Base-by-base conservation (phyloP, 164 flowering plant species). In the Sextonia rubra region DNA sequence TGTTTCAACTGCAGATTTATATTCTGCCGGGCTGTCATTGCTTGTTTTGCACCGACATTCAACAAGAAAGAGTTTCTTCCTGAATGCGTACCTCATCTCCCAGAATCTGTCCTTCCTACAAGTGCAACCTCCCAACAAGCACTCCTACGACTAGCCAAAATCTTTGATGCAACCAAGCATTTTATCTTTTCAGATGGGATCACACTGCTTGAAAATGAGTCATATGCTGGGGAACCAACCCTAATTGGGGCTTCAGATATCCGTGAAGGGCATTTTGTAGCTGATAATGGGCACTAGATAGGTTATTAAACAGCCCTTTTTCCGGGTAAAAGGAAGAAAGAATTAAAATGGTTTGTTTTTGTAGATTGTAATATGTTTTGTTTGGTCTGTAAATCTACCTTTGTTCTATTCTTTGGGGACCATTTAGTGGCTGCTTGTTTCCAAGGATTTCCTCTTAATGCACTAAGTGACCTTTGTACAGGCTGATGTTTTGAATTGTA, bases 11-110 rank as follows among this genome's bases (percentile, higher is more conserved):
- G 72, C 89, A 94, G 98, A 83, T 94, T 92, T 80, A 77, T 92
- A 71, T 94, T 92, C 72, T 92, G 93, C 64, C 86, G 87, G 69
- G 86, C 90, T 22, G 97, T 87, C 32, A 66, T 94, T 58, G 74
- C 85, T 8, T 80, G 85, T 6, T 84, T 84, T 74, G 81, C 81
- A 15, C 88, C 87, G 64, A 85, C 89, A 11, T 80, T 56, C 69
- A 70, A 79, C 76, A 89, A 86, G 83, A 82, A 78, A 66, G 94
- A 92, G 77, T 88, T 81, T 64, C 73, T 81, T 73, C 97, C 98
- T 0, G 85, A 86, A 58, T 92, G 97, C 73, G 2, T 88, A 66
- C 98, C 98, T 71, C 70, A 71, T 76, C 97, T 94, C 69, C 98
- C 98, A 12, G 82, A 77, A 0, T 78, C 86, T 18, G 75, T 88